These are phyloP conservation scores for Zymoseptoria brevis DNA, from an alignment of 2,329 filamentous ascomycete genomes.

Conservation along the genomic window DNA sequence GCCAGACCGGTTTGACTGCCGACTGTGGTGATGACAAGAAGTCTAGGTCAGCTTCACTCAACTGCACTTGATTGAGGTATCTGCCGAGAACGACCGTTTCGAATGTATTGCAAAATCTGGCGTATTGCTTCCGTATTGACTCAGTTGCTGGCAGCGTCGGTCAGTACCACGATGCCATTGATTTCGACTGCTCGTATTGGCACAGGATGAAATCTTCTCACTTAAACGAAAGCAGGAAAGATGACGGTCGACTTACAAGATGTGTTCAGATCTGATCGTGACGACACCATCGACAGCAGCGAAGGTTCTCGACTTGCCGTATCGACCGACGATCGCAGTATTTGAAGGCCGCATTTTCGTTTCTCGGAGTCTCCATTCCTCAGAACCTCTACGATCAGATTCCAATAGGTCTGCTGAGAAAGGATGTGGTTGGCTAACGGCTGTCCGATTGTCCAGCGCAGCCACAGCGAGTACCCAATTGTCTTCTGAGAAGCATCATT, in stretches of 20 bases:
- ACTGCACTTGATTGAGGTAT: slow-evolving; percentile 43
- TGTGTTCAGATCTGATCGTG: neutral
- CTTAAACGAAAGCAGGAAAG: neutral
- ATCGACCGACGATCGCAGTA: slow-evolving; percentile 35
- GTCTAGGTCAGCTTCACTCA: slow-evolving; percentile 38
- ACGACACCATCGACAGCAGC: slow-evolving; percentile 2
- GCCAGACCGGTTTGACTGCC: slow-evolving; percentile 34
- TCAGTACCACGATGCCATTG: neutral
- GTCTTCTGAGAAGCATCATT: slow-evolving; percentile 10
- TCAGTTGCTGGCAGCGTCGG: slow-evolving; percentile 1
- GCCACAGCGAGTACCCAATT: slow-evolving; percentile 22
- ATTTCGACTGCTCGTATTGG: too few relatives aligned
- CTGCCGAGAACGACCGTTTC: slow-evolving; percentile 43
- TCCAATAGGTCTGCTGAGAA: slow-evolving; percentile 33
- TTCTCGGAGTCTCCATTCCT: slow-evolving; percentile 38
- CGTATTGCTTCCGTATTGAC: slow-evolving; percentile 30
- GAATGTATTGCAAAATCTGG: slow-evolving; percentile 38
- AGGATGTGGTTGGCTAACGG: slow-evolving; percentile 6
- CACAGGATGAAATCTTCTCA: too few relatives aligned
- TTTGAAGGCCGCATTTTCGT: slow-evolving; percentile 40
- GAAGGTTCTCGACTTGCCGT: slow-evolving; percentile 17
- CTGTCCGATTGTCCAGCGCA: slow-evolving; percentile 13
- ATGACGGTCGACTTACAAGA: neutral
- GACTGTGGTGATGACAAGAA: slow-evolving; percentile 30
- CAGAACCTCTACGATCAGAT: slow-evolving; percentile 31